These are phyloP conservation scores for Pinus albicaulis DNA, from an alignment of 75 land plant genomes.

Conservation along the genomic window DNA sequence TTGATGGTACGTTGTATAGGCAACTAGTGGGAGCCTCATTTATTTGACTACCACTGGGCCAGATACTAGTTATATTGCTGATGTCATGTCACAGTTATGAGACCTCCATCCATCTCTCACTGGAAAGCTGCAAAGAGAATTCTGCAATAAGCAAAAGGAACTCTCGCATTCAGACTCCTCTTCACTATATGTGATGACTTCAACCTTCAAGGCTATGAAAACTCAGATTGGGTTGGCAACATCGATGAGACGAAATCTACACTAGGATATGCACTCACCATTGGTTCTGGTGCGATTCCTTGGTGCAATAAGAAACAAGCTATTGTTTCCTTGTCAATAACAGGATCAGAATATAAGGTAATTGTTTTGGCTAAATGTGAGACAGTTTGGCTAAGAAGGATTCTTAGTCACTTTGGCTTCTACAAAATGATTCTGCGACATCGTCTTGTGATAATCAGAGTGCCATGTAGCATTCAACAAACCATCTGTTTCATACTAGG, in stretches of 20 bases:
- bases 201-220: not conserved
- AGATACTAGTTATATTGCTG: not conserved
- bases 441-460: no score
- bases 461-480: no score
- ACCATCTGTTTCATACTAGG: no score
- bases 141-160: slow-evolving; percentile 12
- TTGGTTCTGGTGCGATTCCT: not conserved
- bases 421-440: no score
- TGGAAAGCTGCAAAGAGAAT: not conserved
- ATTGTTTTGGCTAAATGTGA: not conserved
- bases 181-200: not conserved
- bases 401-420: no score
- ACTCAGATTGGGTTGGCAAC: slow-evolving; percentile 13
- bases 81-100: slow-evolving; percentile 1
- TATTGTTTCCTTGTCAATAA: slow-evolving; percentile 3
- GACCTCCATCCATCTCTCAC: not conserved
- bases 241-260: slow-evolving; percentile 6
- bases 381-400: no score
- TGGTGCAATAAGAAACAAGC: slow-evolving; percentile 14
- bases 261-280: not conserved
- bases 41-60: not conserved
- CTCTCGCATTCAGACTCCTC: slow-evolving; percentile 5
- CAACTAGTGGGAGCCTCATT: not conserved
- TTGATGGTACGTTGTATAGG: not conserved
- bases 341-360: slow-evolving; percentile 9